Percentiles rank a stretch among this genome's conserved stretches.
phyloP scores from a whole-genome alignment of 148 eudicot genomes.

The Vaccinium darrowii region DNA sequence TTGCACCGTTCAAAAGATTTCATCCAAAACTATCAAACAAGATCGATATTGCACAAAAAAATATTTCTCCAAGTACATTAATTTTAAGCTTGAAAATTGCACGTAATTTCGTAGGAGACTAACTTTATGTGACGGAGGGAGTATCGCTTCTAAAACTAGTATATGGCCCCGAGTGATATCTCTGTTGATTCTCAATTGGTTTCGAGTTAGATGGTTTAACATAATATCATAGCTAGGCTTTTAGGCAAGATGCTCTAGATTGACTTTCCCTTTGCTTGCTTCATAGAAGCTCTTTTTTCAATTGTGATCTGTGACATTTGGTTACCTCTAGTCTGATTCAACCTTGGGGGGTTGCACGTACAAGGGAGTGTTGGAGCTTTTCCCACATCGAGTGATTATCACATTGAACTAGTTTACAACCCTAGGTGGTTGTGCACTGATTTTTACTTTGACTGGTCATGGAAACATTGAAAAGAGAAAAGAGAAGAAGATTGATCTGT shows the following conservation, averaged over 20 bases:
- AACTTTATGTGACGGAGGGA: no score
- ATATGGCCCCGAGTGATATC: not conserved
- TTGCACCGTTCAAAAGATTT: no score
- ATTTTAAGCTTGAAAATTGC: no score
- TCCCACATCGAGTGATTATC: not conserved
- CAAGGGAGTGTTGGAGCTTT: not conserved
- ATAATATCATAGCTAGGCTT: not conserved
- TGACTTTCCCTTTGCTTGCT: not conserved
- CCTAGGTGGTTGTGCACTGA: not conserved
- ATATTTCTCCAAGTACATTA: no score
- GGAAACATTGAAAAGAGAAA: not conserved
- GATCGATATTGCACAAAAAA: no score
- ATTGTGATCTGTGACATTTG: not conserved
- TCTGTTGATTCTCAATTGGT: not conserved
- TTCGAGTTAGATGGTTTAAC: not conserved
- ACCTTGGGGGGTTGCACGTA: not conserved
- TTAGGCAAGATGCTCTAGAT: not conserved
- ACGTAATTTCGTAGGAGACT: no score
- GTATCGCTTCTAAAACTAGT: not conserved
- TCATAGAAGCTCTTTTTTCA: not conserved
- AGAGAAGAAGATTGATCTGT: not conserved
- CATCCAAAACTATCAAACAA: no score
- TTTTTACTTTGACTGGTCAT: not conserved
- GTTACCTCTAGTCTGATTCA: not conserved
- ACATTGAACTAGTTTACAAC: not conserved